A percentile compares a stretch with the other conserved stretches of the same genome.
These are phyloP conservation scores for Escovopsis sp. DNA, from an alignment of 2,329 filamentous ascomycete genomes.

Conservation along the genomic window DNA sequence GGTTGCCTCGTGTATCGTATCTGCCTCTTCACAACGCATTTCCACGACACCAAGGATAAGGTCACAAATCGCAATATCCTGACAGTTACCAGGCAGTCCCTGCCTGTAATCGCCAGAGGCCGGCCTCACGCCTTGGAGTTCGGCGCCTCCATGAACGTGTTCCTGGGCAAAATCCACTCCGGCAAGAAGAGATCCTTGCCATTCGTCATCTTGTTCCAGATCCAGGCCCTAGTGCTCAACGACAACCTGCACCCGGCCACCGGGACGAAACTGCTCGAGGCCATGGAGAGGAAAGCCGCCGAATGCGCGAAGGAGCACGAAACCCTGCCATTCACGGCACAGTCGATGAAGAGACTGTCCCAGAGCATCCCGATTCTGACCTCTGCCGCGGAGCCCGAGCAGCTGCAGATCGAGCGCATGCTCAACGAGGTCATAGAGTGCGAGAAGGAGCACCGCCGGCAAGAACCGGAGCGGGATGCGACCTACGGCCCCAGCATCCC, in stretches of 20 bases:
- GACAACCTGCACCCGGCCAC: constrained; percentile 43
- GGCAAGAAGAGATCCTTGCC: constrained; percentile 18
- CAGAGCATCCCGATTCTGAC: constrained; percentile 38
- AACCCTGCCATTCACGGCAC: constrained; percentile 29
- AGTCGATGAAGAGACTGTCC: constrained; percentile 39
- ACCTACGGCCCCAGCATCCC: constrained; percentile 15
- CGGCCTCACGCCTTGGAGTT: constrained; percentile 8
- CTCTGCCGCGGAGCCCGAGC: constrained; percentile 30
- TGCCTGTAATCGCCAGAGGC: constrained; percentile 8
- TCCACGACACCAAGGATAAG: constrained; percentile 8
- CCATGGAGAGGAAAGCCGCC: constrained; percentile 22
- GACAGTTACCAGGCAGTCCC: constrained; percentile 10
- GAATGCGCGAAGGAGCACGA: constrained; percentile 12
- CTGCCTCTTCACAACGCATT: neutral
- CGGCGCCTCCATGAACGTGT: constrained; percentile 12
- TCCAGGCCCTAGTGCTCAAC: constrained; percentile 49
- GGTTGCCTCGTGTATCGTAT: constrained; percentile 33
- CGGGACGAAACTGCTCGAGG: constrained; percentile 30
- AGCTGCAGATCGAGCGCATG: constrained; percentile 27
- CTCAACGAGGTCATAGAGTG: constrained; percentile 22
- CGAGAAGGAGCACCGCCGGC: constrained; percentile 22
- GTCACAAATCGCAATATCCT: constrained; percentile 12
- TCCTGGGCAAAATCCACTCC: constrained; percentile 19
- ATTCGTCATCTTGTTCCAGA: constrained; percentile 45
- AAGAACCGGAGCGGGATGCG: constrained; percentile 11